Evolutionary conservation across 108 stramenopile species (phyloP).

Genomic region (Thalassiosira profunda): DNA sequence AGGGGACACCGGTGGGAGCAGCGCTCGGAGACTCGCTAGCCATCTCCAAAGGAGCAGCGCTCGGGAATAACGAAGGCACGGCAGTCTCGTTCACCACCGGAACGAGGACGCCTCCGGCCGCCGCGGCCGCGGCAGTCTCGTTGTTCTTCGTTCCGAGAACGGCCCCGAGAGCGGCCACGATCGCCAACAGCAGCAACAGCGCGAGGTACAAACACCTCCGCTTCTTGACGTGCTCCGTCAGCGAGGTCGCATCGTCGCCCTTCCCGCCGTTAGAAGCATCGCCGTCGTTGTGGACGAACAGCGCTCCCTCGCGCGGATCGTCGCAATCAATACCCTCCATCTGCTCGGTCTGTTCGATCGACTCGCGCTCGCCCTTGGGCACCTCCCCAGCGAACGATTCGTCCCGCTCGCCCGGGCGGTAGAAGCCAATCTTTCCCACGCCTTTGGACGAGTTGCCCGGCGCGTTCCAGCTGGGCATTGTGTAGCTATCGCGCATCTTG

Average conservation of each 20-base stretch:
- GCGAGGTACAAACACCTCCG: neutral
- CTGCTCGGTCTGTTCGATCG: no score
- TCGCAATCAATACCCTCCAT: no score
- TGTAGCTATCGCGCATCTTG: slow-evolving; percentile 7
- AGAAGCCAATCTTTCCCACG: slow-evolving; percentile 26
- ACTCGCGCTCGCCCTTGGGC: neutral
- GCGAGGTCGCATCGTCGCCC: no score
- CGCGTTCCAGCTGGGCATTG: neutral
- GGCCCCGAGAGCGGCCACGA: slow-evolving; percentile 2
- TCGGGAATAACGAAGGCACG: neutral
- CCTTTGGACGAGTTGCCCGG: neutral
- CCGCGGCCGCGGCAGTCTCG: neutral
- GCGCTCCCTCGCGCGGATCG: no score
- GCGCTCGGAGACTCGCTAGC: no score
- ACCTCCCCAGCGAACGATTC: neutral
- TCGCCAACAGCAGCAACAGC: neutral
- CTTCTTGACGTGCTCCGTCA: no score
- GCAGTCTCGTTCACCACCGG: neutral
- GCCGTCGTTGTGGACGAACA: no score
- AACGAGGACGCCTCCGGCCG: neutral
- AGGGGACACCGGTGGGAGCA: no score
- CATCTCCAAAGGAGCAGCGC: neutral
- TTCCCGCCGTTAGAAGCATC: neutral
- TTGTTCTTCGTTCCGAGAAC: neutral
- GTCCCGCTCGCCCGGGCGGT: neutral